These are phyloP conservation scores for Monosporozyma aerobia DNA, from an alignment of 805 yeast genomes.

Conservation along the genomic window DNA sequence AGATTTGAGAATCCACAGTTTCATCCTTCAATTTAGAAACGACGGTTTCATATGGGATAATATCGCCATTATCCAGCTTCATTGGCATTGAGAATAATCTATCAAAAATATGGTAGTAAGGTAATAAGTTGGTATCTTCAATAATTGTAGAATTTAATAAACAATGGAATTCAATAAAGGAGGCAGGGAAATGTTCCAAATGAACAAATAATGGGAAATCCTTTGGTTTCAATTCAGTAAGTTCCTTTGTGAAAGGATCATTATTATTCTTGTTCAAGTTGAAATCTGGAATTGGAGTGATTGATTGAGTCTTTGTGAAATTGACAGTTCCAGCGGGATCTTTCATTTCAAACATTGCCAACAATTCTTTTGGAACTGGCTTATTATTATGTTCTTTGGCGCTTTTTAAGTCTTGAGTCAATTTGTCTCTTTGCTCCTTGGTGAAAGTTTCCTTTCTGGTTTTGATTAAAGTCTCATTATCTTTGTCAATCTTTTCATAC, in stretches of 20 bases:
- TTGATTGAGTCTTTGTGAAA: slow-evolving; percentile 61
- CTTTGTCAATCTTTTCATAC: slow-evolving; percentile 43
- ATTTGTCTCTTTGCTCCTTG: slow-evolving; percentile 44
- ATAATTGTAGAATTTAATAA: slow-evolving; percentile 48
- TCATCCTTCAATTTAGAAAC: slow-evolving; percentile 65
- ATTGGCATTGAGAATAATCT: slow-evolving; percentile 70
- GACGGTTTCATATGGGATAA: slow-evolving; percentile 65
- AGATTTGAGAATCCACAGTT: slow-evolving; percentile 49
- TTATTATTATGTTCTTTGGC: slow-evolving; percentile 64
- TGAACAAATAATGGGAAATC: slow-evolving; percentile 63
- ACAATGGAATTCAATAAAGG: slow-evolving; percentile 63
- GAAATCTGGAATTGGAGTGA: slow-evolving; percentile 45
- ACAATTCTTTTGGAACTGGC: slow-evolving; percentile 65
- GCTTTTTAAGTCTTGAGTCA: slow-evolving; percentile 41
- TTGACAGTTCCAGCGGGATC: slow-evolving; percentile 60
- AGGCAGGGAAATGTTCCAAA: slow-evolving; percentile 69
- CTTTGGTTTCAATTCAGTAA: slow-evolving; percentile 31
- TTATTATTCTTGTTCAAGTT: slow-evolving; percentile 24
- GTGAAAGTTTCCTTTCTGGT: slow-evolving; percentile 49
- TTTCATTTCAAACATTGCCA: slow-evolving; percentile 57
- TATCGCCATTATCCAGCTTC: slow-evolving; percentile 47
- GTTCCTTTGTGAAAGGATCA: slow-evolving; percentile 18
- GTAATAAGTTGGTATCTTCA: slow-evolving; percentile 41
- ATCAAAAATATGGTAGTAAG: slow-evolving; percentile 55
- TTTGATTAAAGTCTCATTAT: slow-evolving; percentile 39